Conservation (phyloP, 257 asterid species). For the Forsythia viridissima region DNA sequence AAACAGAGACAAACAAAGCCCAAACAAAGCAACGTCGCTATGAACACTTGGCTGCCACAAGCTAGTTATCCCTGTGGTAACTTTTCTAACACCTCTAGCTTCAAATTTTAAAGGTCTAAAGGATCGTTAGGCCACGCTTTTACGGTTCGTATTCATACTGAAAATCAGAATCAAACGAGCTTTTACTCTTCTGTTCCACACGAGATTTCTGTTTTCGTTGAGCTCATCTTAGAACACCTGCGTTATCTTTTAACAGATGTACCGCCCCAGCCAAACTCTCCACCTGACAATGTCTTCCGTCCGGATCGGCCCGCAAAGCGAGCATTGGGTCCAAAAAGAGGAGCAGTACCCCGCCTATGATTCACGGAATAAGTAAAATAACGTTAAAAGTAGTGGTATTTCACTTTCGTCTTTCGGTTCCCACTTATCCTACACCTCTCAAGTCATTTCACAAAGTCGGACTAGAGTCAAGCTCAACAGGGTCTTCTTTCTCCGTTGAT, state of each 20-base stretch:
- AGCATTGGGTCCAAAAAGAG: slow-evolving; percentile 37
- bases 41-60: too few relatives aligned
- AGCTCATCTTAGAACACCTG: slow-evolving; percentile 17
- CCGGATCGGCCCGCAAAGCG: slow-evolving; percentile 26
- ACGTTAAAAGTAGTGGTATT: slow-evolving; percentile 39
- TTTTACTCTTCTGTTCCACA: too few relatives aligned
- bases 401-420: slow-evolving; percentile 37
- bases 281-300: slow-evolving; percentile 43
- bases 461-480: slow-evolving; percentile 54
- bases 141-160: too few relatives aligned
- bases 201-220: too few relatives aligned
- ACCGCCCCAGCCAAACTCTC: slow-evolving; percentile 44
- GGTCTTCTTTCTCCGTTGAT: slow-evolving; percentile 40
- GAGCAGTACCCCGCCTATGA: slow-evolving; percentile 34
- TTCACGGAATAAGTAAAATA: slow-evolving; percentile 42
- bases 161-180: too few relatives aligned
- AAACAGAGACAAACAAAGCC: too few relatives aligned
- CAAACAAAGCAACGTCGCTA: too few relatives aligned
- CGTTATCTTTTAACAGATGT: slow-evolving; percentile 32
- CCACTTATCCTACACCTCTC: slow-evolving; percentile 30
- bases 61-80: background rate
- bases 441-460: slow-evolving; percentile 42
- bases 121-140: slow-evolving; percentile 21
- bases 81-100: slow-evolving; percentile 26
- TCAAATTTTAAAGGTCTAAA: slow-evolving; percentile 23